Base-by-base conservation (phyloP, 208 protist species). In the Acanthamoeba healyi region DNA sequence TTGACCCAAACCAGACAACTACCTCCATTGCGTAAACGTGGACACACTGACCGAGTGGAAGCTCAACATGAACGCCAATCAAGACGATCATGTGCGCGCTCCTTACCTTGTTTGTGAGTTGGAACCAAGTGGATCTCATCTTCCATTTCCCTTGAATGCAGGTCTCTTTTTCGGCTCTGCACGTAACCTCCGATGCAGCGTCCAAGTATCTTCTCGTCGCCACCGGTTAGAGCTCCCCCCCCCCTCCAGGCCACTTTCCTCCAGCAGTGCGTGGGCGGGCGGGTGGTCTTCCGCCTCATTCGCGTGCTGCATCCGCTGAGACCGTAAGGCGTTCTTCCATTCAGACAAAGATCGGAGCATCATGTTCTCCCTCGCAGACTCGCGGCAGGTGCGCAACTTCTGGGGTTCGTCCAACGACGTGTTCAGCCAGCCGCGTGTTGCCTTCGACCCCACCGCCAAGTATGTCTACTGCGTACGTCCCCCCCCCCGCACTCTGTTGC, bases 401-500 rank as follows among this genome's bases (percentile, higher is more conserved):
- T 84, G 12, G 10, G 74, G 74, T 26, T 58, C 38, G 26, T 22
- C 6, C 1, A 84, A 84, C 40, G 74, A 51, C 36, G 38, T 46
- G 29, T 84, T 84, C 44, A 84, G 74, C 74, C 74, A 84, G 26
- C 74, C 74, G 6, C 74, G 74, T 12, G 74, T 84, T 1, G 42
- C 38, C 42, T 84, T 46, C 26, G 42, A 84, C 29, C 38, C 38
- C n/a, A 36, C 38, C 29, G 34, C 26, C 74, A 84, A 84, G 29
- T 84, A 84, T 19, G 26, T 84, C 74, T 84, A 84, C 26, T 84
- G 74, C 26, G 74, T 84, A 51, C 40, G 74, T n/a, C 63, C 67
- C 38, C 67, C 14, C 38, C 38, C 29, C 29, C 67, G 12, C 38
- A 22, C 4, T 77, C 38, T 38, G 12, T 6, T 15, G 24, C 17